A percentile compares a stretch with the other conserved stretches of the same genome.
phyloP scores from a whole-genome alignment of 495 filamentous ascomycete species.

The Clavariopsis aquatica region DNA sequence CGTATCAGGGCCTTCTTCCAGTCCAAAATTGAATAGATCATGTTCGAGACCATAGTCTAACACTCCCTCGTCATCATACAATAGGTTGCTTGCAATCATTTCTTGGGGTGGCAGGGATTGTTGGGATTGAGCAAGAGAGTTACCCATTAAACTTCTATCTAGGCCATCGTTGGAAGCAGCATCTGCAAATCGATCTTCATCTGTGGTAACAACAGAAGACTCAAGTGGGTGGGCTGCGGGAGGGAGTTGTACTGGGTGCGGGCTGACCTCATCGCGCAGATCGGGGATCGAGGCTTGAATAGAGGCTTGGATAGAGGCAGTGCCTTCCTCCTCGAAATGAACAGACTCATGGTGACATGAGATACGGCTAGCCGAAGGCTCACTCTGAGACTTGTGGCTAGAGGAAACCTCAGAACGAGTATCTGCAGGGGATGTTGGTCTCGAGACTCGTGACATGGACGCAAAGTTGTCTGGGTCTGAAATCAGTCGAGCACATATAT shows the following conservation, averaged over 20 bases:
- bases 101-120: slow-evolving; percentile 6
- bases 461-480: slow-evolving; percentile 36
- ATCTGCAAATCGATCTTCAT: slow-evolving; percentile 40
- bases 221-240: not conserved
- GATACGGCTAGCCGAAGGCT: slow-evolving; percentile 3
- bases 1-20: not conserved
- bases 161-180: slow-evolving; percentile 33
- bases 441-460: slow-evolving; percentile 27
- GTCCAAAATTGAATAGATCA: slow-evolving; percentile 21
- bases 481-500: slow-evolving; percentile 34
- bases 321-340: not conserved
- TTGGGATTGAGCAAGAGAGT: slow-evolving; percentile 3
- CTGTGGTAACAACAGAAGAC: slow-evolving; percentile 25
- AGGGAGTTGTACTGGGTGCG: not conserved
- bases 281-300: slow-evolving; percentile 8
- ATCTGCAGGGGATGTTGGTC: slow-evolving; percentile 29
- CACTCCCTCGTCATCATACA: slow-evolving; percentile 35
- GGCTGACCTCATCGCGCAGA: not conserved
- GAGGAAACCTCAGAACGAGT: slow-evolving; percentile 30
- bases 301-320: slow-evolving; percentile 6
- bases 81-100: slow-evolving; percentile 28
- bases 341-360: not conserved
- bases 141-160: slow-evolving; percentile 15
- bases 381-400: slow-evolving; percentile 12
- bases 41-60: slow-evolving; percentile 34